Conservation (phyloP, 2,329 filamentous ascomycete species). For the Penicillium psychrosexuale region DNA sequence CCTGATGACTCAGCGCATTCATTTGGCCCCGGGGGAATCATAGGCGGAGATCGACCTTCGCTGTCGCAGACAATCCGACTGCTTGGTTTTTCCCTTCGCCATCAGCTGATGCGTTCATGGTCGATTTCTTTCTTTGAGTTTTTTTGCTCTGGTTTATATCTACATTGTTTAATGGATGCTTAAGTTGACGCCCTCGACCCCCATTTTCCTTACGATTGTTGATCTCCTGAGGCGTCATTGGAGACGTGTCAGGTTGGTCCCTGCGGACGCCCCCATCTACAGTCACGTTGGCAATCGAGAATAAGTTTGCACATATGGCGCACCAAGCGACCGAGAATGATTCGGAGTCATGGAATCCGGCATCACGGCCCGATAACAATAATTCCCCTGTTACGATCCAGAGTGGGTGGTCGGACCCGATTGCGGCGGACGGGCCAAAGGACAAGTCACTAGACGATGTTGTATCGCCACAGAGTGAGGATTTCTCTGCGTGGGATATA, state of each 20-base stretch:
- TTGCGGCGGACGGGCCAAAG: conserved; percentile 15
- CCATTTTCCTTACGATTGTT: conserved; percentile 19
- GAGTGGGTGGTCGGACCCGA: conserved; percentile 12
- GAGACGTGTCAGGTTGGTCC: conserved; percentile 30
- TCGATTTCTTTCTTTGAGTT: conserved; percentile 10
- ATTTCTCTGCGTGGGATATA: conserved; percentile 22
- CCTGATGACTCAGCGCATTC: conserved; percentile 1
- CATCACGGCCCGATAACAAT: conserved; percentile 47
- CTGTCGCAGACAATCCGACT: conserved; percentile 4
- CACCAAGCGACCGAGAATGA: conserved; percentile 14
- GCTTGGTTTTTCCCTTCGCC: conserved; percentile 2
- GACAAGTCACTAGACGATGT: conserved; percentile 10
- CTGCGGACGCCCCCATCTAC: conserved; percentile 9
- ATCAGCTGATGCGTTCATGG: conserved; percentile 6
- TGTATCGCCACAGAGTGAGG: conserved; percentile 16
- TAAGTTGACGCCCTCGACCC: conserved; percentile 7
- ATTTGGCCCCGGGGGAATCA: background rate
- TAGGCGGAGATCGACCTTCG: background rate
- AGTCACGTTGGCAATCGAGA: conserved; percentile 11
- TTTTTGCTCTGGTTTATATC: background rate
- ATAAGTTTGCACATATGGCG: conserved; percentile 21
- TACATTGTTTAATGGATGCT: conserved; percentile 18
- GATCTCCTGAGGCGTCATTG: conserved; percentile 23
- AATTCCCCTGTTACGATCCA: conserved; percentile 11
- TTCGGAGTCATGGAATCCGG: conserved; percentile 54